phyloP scores from a whole-genome alignment of 139 green algal genomes.

The Yamagishiella unicocca region DNA sequence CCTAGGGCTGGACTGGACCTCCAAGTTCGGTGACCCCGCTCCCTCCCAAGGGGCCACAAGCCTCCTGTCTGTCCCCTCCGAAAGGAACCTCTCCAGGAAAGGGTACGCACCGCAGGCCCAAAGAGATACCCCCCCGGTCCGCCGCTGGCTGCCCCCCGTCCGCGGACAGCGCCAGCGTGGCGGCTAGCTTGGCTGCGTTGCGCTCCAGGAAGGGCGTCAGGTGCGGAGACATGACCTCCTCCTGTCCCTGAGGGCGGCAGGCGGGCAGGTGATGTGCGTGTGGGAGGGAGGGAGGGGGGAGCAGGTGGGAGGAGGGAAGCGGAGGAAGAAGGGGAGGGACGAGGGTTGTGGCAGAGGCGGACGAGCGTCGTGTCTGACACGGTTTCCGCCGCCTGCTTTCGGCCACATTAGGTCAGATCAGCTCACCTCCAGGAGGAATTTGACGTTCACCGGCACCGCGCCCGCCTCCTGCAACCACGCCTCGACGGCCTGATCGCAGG shows the following conservation, averaged over 20 bases:
- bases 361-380: too few relatives aligned
- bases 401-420: too few relatives aligned
- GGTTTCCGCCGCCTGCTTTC: too few relatives aligned
- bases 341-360: too few relatives aligned
- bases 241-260: constrained; percentile 45
- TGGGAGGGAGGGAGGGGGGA: background rate
- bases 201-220: constrained; percentile 60
- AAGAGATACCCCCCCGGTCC: constrained; percentile 54
- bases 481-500: constrained; percentile 53
- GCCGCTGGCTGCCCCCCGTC: constrained; percentile 71
- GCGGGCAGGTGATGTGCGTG: background rate
- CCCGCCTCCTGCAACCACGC: constrained; percentile 37
- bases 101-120: constrained; percentile 64
- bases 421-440: constrained; percentile 58
- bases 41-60: too few relatives aligned
- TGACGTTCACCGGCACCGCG: constrained; percentile 54
- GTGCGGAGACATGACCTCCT: constrained; percentile 61
- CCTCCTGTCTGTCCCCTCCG: too few relatives aligned
- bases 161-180: constrained; percentile 71
- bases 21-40: too few relatives aligned
- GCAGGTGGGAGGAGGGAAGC: background rate
- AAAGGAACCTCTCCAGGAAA: too few relatives aligned
- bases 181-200: constrained; percentile 59
- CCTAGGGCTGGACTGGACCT: too few relatives aligned
- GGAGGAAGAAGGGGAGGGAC: background rate